Evolutionary conservation across 495 filamentous ascomycete genomes (phyloP), one percentile per base, ranked within the genome.

Genomic region (Aspergillus haitiensis): DNA sequence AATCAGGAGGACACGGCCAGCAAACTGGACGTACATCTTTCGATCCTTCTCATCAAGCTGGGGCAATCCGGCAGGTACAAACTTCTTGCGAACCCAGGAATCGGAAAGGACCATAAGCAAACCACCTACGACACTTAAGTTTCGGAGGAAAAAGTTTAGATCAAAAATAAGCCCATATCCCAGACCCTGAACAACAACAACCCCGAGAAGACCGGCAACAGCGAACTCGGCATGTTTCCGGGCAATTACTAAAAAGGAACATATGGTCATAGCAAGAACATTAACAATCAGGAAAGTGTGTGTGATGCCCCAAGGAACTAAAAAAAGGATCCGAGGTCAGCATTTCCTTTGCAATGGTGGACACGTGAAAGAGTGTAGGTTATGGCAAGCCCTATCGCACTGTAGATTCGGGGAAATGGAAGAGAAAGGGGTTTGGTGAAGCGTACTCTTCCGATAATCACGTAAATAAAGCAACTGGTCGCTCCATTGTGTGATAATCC

Each of bases 21-120:
- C 94, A 53, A 98, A 87, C 82, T 98, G 94, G 76, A 98, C 93
- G 81, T 98, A 98, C 91, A 97, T 97, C 83, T 98, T 98, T 72
- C 91, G 88, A 73, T 98, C 95, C 84, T 97, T 97, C 82, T 98
- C 94, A 66, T 97, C 93, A 21, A 98, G 82, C 76, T 90, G 84
- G 53, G 94, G 94, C 58, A 98, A 80, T 42, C 94, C 94, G 31
- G 94, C 94, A 45, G 96, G 96, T 11, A 93, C 92, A 78, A 97
- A 97, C 73, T 86, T 88, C 85, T 97, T 97, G 73, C 93, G 88
- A 68, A 97, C 91, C 93, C 93, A 98, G 50, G 89, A 93, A 78
- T 98, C 94, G 15, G 93, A 97, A 12, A 98, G 81, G 5, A 98
- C 95, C 94, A 98, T 97, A 49, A 98, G 82, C 44, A 98, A 83